Percentiles rank a stretch among this genome's conserved stretches.
Evolutionary conservation across 2,329 filamentous ascomycete species (phyloP).

Genomic region (Hymenoscyphus salicellus): DNA sequence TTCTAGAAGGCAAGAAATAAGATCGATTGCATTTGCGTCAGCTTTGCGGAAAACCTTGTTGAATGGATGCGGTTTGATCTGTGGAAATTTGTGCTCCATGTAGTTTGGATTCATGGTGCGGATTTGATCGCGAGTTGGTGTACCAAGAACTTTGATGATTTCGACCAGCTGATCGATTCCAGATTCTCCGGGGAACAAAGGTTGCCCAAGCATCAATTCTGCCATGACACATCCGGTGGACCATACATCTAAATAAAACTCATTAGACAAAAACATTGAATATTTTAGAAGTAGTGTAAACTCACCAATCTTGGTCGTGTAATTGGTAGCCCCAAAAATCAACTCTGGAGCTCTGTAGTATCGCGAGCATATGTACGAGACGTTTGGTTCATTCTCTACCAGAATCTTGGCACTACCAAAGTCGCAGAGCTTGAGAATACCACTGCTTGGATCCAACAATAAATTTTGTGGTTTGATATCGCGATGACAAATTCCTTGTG

Average conservation of each 20-base stretch:
- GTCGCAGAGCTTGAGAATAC: conserved; percentile 94
- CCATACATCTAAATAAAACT: conserved; percentile 75
- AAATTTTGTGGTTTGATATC: conserved; percentile 99
- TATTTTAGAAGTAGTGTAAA: conserved; percentile 5
- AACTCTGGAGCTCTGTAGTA: conserved; percentile 98
- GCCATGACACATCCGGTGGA: conserved; percentile 99
- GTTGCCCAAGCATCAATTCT: conserved; percentile 97
- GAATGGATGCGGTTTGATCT: conserved; percentile 99
- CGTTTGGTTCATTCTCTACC: conserved; percentile 97
- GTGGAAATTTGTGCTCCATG: conserved; percentile 99
- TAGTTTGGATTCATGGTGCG: conserved; percentile 99
- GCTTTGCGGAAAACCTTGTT: conserved; percentile 99
- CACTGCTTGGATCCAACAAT: conserved; percentile 83
- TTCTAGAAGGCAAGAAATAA: conserved; percentile 90
- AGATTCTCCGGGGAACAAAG: conserved; percentile 95
- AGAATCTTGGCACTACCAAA: conserved; percentile 98
- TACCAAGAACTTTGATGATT: conserved; percentile 98
- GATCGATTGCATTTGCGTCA: conserved; percentile 84
- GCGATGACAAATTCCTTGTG: conserved; percentile 96
- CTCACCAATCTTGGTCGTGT: conserved; percentile 99
- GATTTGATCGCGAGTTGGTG: conserved; percentile 95
- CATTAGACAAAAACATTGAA: not conserved
- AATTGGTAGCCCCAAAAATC: conserved; percentile 98
- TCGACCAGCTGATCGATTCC: conserved; percentile 98
- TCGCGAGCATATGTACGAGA: conserved; percentile 98